These are phyloP conservation scores for Blastocystis sp. DNA, from an alignment of 352 stramenopile genomes.

Conservation along the genomic window DNA sequence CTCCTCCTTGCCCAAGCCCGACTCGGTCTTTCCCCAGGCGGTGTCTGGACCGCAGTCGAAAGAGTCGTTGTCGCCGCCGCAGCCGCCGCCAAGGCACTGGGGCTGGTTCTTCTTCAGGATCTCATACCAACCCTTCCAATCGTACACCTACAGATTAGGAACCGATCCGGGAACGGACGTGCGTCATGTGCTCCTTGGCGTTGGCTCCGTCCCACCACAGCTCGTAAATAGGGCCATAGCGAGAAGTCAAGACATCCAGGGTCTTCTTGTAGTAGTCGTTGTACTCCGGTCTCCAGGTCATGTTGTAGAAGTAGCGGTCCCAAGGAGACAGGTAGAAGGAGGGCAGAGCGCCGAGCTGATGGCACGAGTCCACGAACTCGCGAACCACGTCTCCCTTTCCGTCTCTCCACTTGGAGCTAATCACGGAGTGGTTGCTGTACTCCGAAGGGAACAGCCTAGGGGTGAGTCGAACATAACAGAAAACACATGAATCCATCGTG, in stretches of 20 bases:
- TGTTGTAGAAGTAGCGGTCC: conserved; percentile 74
- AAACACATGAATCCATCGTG: conserved; percentile 73
- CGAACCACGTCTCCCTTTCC: conserved; percentile 71
- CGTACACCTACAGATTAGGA: conserved; percentile 29
- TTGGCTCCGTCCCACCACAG: conserved; percentile 73
- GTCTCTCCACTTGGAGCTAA: conserved; percentile 63
- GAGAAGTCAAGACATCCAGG: conserved; percentile 39
- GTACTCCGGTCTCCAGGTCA: conserved; percentile 74
- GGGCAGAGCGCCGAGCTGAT: conserved; percentile 14
- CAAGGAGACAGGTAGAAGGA: conserved; percentile 74
- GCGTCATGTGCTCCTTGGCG: conserved; percentile 59
- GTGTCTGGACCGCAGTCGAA: conserved; percentile 72
- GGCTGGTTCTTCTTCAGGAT: conserved; percentile 72
- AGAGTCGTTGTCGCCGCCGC: conserved; percentile 35
- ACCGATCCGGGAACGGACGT: neutral
- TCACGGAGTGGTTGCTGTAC: conserved; percentile 62
- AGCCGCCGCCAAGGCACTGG: conserved; percentile 67
- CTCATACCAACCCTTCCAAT: conserved; percentile 72
- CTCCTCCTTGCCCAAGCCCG: conserved; percentile 61
- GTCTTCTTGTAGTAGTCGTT: conserved; percentile 73
- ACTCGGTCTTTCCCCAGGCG: conserved; percentile 64
- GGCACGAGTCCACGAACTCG: conserved; percentile 70
- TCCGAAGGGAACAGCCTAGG: conserved; percentile 64
- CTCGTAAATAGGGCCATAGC: conserved; percentile 73
- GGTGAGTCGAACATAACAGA: neutral